These are phyloP conservation scores for Adenanthera pavonina DNA, from an alignment of 306 rosid species.

Conservation along the genomic window DNA sequence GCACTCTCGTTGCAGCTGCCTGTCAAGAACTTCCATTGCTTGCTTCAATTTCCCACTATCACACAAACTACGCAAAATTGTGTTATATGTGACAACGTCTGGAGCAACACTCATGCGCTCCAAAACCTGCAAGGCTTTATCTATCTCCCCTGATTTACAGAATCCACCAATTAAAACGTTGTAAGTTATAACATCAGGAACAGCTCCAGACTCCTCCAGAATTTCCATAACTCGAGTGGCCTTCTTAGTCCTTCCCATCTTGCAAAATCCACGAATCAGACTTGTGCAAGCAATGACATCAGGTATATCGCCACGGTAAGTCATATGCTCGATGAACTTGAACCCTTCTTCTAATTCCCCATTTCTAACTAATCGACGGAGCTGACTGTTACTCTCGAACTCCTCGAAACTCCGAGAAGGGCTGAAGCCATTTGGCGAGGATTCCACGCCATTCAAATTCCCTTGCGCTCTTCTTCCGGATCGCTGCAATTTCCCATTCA, in stretches of 20 bases:
- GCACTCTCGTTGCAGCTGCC: conserved; percentile 72
- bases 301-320: conserved; percentile 68
- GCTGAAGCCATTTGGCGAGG: conserved; percentile 30
- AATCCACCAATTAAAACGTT: conserved; percentile 85
- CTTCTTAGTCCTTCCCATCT: conserved; percentile 62
- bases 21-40: conserved; percentile 90
- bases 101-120: conserved; percentile 88
- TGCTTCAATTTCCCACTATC: conserved; percentile 76
- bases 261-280: conserved; percentile 85
- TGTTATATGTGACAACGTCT: conserved; percentile 87
- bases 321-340: conserved; percentile 67
- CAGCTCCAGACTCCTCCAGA: conserved; percentile 78
- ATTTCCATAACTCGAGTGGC: conserved; percentile 77
- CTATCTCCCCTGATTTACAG: conserved; percentile 86
- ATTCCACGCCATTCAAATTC: conserved; percentile 44
- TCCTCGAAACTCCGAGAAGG: conserved; percentile 57
- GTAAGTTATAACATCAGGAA: conserved; percentile 83
- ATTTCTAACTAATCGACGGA: conserved; percentile 61
- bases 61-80: conserved; percentile 83
- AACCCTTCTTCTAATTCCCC: conserved; percentile 80
- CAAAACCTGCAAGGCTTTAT: conserved; percentile 71
- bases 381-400: conserved; percentile 60
- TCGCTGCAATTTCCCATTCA: conserved; percentile 57
- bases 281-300: conserved; percentile 80
- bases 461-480: conserved; percentile 39